These are phyloP conservation scores for Colletotrichum chrysophilum DNA, from an alignment of 2,329 filamentous ascomycete genomes.

Conservation along the genomic window DNA sequence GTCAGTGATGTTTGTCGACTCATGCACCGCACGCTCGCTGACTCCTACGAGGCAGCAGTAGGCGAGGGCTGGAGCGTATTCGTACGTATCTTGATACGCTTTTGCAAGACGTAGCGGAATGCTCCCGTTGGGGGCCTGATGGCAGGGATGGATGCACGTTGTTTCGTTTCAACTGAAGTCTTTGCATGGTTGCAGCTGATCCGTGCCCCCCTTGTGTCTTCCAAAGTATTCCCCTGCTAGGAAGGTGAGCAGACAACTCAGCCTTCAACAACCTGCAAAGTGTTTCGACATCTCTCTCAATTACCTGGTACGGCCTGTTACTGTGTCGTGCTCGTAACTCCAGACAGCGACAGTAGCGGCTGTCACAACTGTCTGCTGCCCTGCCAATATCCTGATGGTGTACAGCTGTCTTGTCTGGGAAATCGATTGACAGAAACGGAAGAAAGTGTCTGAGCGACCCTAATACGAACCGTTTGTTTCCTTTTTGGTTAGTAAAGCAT, in stretches of 20 bases:
- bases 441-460: conserved; percentile 1
- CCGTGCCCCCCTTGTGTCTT: not conserved
- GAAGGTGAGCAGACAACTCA: not conserved
- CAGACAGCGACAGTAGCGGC: not conserved
- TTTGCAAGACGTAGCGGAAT: not conserved
- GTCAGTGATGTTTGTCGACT: not conserved
- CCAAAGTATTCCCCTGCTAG: not conserved
- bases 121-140: not conserved
- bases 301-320: not conserved
- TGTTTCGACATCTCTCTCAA: conserved; percentile 13
- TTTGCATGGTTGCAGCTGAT: conserved; percentile 1
- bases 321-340: not conserved
- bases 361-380: conserved; percentile 4
- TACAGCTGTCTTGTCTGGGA: conserved; percentile 6
- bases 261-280: not conserved
- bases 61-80: not conserved
- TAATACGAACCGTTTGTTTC: not conserved
- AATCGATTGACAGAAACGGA: not conserved
- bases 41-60: not conserved
- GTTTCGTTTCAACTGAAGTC: conserved; percentile 17
- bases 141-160: not conserved
- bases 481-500: not conserved
- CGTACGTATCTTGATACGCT: not conserved
- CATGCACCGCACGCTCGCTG: not conserved
- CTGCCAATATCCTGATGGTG: conserved; percentile 3